Base-by-base conservation (phyloP, 2,329 filamentous ascomycete species). In the Raffaelea arxii region DNA sequence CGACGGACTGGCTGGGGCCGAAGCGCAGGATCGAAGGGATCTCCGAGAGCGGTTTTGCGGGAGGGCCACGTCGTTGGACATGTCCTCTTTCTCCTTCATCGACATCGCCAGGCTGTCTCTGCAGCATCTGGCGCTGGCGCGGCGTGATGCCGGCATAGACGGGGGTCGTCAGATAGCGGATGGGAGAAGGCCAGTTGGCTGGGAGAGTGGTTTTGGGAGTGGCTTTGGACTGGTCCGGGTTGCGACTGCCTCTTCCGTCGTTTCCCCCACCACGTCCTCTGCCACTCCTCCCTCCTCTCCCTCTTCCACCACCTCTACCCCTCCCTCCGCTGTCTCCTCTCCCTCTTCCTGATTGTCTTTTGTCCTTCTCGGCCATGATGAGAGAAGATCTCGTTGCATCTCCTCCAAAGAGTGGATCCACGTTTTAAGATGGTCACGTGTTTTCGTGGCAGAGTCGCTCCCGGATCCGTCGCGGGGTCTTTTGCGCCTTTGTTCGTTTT, bases 161-260 rank as follows among this genome's bases (percentile, higher is more conserved):
- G 2, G 78, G 75, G 3, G 62, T 54, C 2, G 62, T 65, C 41
- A 82, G 68, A 55, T 81, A 83, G 2, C 68, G 65, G 2, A 80
- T 53, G 10, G 62, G 44, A 4, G 62, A 32, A 0, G 78, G 77
- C 80, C 80, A 83, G 59, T 80, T 79, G 52, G 70, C 74, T 3
- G 77, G 77, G 22, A 53, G 21, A 41, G n/a, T 47, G 32, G 7
- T n/a, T n/a, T n/a, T n/a, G n/a, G n/a, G n/a, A n/a, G n/a, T n/a
- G n/a, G n/a, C n/a, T n/a, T n/a, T n/a, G n/a, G n/a, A n/a, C n/a
- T n/a, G n/a, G n/a, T n/a, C n/a, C n/a, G n/a, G n/a, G n/a, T n/a
- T n/a, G n/a, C n/a, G n/a, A n/a, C n/a, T n/a, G n/a, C n/a, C n/a
- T n/a, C n/a, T n/a, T n/a, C n/a, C n/a, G n/a, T n/a, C n/a, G n/a